Base-by-base conservation (phyloP, 202 grass and related monocot genomes). In the Digitaria exilis region DNA sequence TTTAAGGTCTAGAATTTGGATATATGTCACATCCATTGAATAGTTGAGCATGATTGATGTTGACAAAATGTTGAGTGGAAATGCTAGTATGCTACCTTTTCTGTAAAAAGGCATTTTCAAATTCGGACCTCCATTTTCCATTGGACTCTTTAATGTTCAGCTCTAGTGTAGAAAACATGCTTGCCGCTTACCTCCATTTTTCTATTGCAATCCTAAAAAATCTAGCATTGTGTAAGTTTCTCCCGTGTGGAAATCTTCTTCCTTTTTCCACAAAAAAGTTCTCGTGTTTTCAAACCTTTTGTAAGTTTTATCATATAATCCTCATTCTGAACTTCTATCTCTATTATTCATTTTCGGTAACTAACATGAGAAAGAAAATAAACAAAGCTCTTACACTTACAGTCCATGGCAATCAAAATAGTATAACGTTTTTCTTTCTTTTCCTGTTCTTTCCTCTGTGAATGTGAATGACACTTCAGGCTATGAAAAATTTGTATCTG, bases 41-140 rank as follows among this genome's bases (percentile, higher is more conserved):
- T 48, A 75, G 61, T 57, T 68, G 61, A 76, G 55, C 54, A 73
- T 68, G 46, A n/a, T n/a, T n/a, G 25, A 84, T 45, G 60, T 67
- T 43, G 71, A 42, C 48, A 76, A 67, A 75, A 74, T 21, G 43
- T 8, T 41, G 16, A 74, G 19, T 22, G 6, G 61, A 21, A 35
- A 65, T 6, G 61, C n/a, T n/a, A n/a, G n/a, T n/a, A n/a, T n/a
- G n/a, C 8, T 65, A 35, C 30, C 61, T 35, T 65, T 21, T 21
- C 9, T 42, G 10, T 42, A 3, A 68, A 24, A 42, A 43, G 4
- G 65, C 44, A 32, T 73, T 31, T 63, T 31, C 18, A 21, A n/a
- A 48, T 15, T 79, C 1, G 31, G 31, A 65, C 16, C 62, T 37
- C 37, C 37, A 39, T 39, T 39, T 30, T 65, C 18, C 37, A 39